These are phyloP conservation scores for Henckelia pumila DNA, from an alignment of 257 asterid species.

Conservation along the genomic window DNA sequence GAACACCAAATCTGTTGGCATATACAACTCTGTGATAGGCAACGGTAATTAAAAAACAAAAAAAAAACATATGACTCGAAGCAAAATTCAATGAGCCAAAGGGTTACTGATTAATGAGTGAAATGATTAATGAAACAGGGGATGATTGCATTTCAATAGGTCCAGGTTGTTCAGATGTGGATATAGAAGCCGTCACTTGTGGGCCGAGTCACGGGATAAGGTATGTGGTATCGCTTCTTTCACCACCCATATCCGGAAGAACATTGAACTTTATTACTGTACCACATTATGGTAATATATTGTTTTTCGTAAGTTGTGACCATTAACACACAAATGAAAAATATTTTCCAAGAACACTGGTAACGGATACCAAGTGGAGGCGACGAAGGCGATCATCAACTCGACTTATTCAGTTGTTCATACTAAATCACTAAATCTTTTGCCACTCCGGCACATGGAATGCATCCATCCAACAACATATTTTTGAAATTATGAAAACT, in stretches of 20 bases:
- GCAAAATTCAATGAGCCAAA: neutral
- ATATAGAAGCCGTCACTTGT: conserved; percentile 78
- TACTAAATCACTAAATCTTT: no score
- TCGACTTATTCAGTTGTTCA: neutral
- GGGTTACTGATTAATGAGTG: neutral
- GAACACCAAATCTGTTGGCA: conserved; percentile 72
- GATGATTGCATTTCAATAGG: conserved; percentile 98
- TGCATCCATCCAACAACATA: no score
- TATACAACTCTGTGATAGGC: conserved; percentile 69
- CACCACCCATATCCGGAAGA: neutral
- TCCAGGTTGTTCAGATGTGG: conserved; percentile 79
- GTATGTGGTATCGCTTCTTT: conserved; percentile 30
- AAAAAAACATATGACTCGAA: neutral
- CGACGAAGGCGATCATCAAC: neutral
- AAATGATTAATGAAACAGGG: conserved; percentile 38
- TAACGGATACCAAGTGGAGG: neutral
- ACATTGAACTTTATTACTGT: neutral
- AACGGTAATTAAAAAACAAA: conserved; percentile 44
- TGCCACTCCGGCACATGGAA: neutral
- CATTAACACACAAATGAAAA: no score
- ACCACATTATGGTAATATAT: neutral
- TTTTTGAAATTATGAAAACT: no score
- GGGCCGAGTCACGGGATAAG: conserved; percentile 99
- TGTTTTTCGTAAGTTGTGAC: neutral
- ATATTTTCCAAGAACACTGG: neutral